Conservation (phyloP, 148 eudicot species). For the Rhododendron vialii region DNA sequence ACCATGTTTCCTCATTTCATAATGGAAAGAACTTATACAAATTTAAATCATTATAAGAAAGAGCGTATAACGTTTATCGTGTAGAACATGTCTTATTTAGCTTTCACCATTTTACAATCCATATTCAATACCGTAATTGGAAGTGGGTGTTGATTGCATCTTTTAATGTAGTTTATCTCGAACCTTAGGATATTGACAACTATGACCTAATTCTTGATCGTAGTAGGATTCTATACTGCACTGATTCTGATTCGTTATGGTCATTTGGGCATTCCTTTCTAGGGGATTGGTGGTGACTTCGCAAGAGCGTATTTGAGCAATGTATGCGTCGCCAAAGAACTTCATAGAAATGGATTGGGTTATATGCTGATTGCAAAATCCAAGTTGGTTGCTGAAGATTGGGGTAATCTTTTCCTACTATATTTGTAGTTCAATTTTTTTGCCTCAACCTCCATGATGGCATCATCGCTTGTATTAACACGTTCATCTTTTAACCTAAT, state of each 20-base stretch:
- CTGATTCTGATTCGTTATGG: not conserved
- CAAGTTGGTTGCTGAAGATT: conserved; percentile 67
- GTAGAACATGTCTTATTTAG: not conserved
- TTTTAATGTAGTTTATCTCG: not conserved
- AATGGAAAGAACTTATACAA: not conserved
- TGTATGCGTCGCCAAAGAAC: conserved; percentile 89
- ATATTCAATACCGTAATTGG: not conserved
- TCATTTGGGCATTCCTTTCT: conserved; percentile 15
- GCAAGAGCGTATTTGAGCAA: conserved; percentile 85
- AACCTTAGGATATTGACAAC: not conserved
- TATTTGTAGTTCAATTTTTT: not conserved
- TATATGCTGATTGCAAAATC: conserved; percentile 53
- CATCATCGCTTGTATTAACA: not conserved
- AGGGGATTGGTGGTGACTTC: conserved; percentile 91
- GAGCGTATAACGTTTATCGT: not conserved
- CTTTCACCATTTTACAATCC: not conserved
- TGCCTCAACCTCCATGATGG: not conserved
- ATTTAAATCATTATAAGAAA: not conserved
- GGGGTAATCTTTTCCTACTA: conserved; percentile 50
- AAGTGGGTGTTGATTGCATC: not conserved
- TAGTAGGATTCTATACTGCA: not conserved
- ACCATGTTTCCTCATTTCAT: not conserved
- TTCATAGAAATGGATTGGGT: conserved; percentile 78
- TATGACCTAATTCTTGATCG: not conserved
- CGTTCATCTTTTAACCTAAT: not conserved